phyloP scores from a whole-genome alignment of 2,329 filamentous ascomycete species.

The Pseudocercospora macadamiae region DNA sequence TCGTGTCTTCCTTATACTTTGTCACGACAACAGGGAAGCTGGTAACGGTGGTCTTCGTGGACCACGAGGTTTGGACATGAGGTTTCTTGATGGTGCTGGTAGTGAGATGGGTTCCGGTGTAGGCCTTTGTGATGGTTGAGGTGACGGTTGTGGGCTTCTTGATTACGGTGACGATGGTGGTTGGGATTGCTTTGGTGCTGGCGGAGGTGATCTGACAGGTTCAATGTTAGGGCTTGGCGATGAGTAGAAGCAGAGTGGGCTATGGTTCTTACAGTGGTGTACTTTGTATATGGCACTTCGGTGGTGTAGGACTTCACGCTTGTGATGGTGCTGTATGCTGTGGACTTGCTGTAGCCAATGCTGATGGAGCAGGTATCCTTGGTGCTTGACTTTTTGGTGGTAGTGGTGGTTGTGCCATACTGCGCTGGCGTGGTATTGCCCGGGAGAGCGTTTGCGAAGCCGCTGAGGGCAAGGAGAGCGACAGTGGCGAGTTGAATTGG shows the following conservation, averaged over 20 bases:
- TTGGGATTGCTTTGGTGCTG: slow-evolving; percentile 13
- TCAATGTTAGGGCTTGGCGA: no score
- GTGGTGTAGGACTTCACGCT: slow-evolving; percentile 9
- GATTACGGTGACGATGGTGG: slow-evolving; percentile 1
- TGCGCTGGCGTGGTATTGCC: slow-evolving; percentile 13
- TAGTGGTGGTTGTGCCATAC: slow-evolving; percentile 13
- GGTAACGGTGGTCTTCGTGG: slow-evolving; percentile 7
- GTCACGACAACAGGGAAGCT: slow-evolving; percentile 11
- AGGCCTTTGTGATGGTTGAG: slow-evolving; percentile 6
- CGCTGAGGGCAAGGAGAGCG: slow-evolving; percentile 23
- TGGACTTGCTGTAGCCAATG: slow-evolving; percentile 17
- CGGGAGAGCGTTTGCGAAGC: slow-evolving; percentile 22
- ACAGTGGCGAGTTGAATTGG: slow-evolving; percentile 24
- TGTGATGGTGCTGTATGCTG: slow-evolving; percentile 16
- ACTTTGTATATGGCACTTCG: slow-evolving; percentile 14
- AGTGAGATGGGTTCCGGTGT: not conserved
- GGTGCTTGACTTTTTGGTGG: slow-evolving; percentile 10
- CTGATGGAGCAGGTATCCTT: slow-evolving; percentile 18
- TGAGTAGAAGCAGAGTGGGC: no score
- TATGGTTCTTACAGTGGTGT: slow-evolving; percentile 9
- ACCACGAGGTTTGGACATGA: slow-evolving; percentile 4
- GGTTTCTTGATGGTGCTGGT: slow-evolving; percentile 13
- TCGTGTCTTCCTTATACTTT: not conserved
- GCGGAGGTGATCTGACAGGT: slow-evolving; percentile 11
- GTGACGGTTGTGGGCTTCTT: slow-evolving; percentile 12